Percentiles rank a stretch among this genome's conserved stretches.
These are phyloP conservation scores for Nemania abortiva DNA, from an alignment of 2,329 filamentous ascomycete genomes.

Conservation along the genomic window DNA sequence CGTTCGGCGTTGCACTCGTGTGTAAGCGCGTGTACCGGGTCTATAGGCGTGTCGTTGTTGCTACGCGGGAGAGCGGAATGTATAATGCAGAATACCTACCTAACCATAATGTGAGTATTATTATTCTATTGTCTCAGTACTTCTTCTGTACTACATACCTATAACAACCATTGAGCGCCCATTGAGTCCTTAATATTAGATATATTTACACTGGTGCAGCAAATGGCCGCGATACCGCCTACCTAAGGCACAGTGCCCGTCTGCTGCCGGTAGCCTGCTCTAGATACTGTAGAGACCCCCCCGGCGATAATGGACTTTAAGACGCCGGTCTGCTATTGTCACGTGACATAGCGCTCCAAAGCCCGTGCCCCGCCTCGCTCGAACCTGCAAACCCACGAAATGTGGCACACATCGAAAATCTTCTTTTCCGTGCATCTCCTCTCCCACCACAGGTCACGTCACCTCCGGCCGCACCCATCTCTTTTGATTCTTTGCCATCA, in stretches of 20 bases:
- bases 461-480: constrained; percentile 46
- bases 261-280: neutral
- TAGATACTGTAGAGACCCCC: neutral
- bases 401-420: constrained; percentile 52
- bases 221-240: too few species aligned
- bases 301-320: constrained; percentile 2
- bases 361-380: constrained; percentile 49
- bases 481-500: constrained; percentile 45
- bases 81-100: too few species aligned
- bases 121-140: too few species aligned
- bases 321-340: constrained; percentile 20
- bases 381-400: constrained; percentile 48
- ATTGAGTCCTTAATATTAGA: too few species aligned
- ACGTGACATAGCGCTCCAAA: constrained; percentile 43
- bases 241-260: neutral
- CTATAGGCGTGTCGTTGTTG: too few species aligned
- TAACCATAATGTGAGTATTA: too few species aligned
- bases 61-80: too few species aligned
- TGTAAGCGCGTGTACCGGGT: too few species aligned
- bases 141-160: too few species aligned
- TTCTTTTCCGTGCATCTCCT: constrained; percentile 44
- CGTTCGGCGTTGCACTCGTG: too few species aligned
- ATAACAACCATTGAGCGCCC: too few species aligned
- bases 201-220: too few species aligned
- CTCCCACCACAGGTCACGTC: constrained; percentile 38